A percentile compares a stretch with the other conserved stretches of the same genome.
phyloP scores from a whole-genome alignment of 139 green algal genomes.

The Ettlia oleoabundans region DNA sequence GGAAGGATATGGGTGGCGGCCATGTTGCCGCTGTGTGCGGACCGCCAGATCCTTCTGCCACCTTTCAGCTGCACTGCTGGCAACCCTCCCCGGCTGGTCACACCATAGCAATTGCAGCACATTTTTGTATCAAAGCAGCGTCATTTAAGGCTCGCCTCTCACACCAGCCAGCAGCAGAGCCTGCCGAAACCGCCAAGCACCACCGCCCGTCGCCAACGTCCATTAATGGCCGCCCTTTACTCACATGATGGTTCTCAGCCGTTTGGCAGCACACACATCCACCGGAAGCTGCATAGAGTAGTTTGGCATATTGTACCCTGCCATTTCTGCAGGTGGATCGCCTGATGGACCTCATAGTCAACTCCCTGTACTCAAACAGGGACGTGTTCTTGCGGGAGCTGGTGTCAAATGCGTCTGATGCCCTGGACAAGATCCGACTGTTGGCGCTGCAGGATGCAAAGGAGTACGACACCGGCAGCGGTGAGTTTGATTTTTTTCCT shows the following conservation, averaged over 20 bases:
- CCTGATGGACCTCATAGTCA: slow-evolving; percentile 99
- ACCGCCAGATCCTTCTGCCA: background rate
- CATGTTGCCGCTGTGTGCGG: no score
- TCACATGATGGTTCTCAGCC: no score
- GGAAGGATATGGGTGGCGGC: no score
- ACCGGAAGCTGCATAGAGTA: background rate
- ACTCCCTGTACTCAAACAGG: slow-evolving; percentile 96
- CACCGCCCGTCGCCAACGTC: no score
- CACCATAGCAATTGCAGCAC: background rate
- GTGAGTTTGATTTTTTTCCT: no score
- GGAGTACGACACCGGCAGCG: slow-evolving; percentile 35
- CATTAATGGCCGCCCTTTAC: no score
- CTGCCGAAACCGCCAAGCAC: no score
- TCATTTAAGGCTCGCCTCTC: no score
- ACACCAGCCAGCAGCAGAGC: background rate
- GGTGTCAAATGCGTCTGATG: slow-evolving; percentile 93
- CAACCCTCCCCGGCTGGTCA: background rate
- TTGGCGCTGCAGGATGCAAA: slow-evolving; percentile 39
- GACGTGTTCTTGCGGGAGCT: slow-evolving; percentile 95
- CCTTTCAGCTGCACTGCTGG: no score
- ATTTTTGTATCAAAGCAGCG: no score
- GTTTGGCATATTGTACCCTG: background rate
- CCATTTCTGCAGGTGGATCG: slow-evolving; percentile 82
- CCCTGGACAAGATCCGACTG: slow-evolving; percentile 90
- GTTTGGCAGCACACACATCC: no score